A percentile compares a stretch with the other conserved stretches of the same genome.
These are phyloP conservation scores for Periconia sp. DNA, from an alignment of 2,329 filamentous ascomycete species.

Conservation along the genomic window DNA sequence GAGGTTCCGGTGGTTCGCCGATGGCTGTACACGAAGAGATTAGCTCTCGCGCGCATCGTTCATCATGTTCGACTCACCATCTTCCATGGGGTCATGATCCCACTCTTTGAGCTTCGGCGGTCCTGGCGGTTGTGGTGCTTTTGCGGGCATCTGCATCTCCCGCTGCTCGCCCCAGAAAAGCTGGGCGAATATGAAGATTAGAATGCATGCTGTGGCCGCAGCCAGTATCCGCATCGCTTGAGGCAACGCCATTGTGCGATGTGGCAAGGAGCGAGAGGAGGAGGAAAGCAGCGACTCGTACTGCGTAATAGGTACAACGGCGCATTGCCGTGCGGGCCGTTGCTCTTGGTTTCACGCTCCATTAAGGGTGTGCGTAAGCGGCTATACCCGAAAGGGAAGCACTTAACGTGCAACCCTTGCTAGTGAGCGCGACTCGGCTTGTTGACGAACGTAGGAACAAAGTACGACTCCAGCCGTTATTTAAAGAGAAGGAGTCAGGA, in stretches of 20 bases:
- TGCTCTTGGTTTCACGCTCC: too few species aligned
- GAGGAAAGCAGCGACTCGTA: background rate
- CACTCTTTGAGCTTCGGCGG: slow-evolving; percentile 44
- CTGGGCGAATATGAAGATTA: slow-evolving; percentile 80
- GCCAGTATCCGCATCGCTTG: slow-evolving; percentile 82
- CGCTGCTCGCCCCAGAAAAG: slow-evolving; percentile 68
- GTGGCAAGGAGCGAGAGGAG: slow-evolving; percentile 4
- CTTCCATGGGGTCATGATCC: slow-evolving; percentile 82
- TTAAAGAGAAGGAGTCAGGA: too few species aligned
- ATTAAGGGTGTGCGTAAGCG: too few species aligned
- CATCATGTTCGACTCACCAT: slow-evolving; percentile 79
- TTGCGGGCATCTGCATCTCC: slow-evolving; percentile 42
- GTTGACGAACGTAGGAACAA: too few species aligned
- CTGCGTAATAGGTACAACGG: too few species aligned
- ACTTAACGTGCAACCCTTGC: too few species aligned
- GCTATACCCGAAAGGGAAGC: too few species aligned
- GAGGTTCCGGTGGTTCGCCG: slow-evolving; percentile 77
- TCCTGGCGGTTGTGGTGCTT: slow-evolving; percentile 10
- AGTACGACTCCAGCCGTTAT: too few species aligned
- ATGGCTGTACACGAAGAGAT: slow-evolving; percentile 64
- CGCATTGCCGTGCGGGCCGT: too few species aligned
- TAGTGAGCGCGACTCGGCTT: background rate
- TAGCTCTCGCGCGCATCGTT: background rate
- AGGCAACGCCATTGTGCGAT: slow-evolving; percentile 76
- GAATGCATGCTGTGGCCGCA: slow-evolving; percentile 72